Evolutionary conservation across 2,329 filamentous ascomycete genomes (phyloP).

Genomic region (Colletotrichum sp.): DNA sequence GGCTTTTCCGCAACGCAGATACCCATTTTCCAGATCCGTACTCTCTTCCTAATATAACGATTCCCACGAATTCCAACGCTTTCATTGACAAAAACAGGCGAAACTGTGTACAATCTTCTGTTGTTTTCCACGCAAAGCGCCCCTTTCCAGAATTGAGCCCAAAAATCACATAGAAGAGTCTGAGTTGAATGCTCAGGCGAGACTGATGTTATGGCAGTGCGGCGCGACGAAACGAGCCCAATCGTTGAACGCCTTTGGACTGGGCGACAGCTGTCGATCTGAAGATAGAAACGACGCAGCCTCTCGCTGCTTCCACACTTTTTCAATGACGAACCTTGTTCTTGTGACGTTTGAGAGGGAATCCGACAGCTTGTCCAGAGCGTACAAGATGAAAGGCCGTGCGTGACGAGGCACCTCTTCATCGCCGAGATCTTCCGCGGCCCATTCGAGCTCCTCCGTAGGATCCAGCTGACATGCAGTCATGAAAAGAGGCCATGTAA

Average conservation of each 20-base stretch:
- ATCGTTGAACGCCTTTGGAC: conserved; percentile 34
- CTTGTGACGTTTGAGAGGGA: conserved; percentile 44
- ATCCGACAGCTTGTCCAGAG: conserved; percentile 39
- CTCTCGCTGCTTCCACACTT: conserved; percentile 46
- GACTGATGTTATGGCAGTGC: conserved; percentile 43
- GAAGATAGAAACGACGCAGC: neutral
- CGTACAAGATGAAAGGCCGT: conserved; percentile 39
- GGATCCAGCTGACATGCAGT: conserved; percentile 44
- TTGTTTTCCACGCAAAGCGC: neutral
- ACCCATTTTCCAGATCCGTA: neutral
- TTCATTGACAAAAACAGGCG: neutral
- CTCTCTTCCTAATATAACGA: neutral
- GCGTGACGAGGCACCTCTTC: conserved; percentile 29
- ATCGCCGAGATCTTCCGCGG: conserved; percentile 17
- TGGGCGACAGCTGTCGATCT: conserved; percentile 13
- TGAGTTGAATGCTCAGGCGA: conserved; percentile 31
- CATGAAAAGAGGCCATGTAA: conserved; percentile 47
- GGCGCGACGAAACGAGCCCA: conserved; percentile 47
- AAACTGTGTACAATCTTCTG: neutral
- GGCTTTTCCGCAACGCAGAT: neutral
- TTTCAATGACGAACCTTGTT: conserved; percentile 47
- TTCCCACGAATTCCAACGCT: neutral
- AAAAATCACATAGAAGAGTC: neutral
- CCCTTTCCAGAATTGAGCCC: neutral
- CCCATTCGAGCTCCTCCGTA: conserved; percentile 37